These are phyloP conservation scores for Ottelia alismoides DNA, from an alignment of 106 monocot species.

Conservation along the genomic window DNA sequence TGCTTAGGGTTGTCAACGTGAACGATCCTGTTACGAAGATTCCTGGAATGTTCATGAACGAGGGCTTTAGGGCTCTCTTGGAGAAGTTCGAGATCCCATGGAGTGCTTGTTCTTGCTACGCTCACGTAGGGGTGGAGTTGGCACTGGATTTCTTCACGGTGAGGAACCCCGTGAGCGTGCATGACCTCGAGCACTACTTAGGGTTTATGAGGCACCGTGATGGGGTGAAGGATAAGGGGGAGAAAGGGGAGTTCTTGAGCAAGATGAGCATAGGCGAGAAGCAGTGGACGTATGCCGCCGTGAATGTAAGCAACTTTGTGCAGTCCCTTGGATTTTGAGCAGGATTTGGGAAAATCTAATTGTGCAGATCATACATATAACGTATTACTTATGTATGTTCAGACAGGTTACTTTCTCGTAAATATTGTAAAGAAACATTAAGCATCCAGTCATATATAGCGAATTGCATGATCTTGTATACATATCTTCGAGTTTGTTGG, in stretches of 20 bases:
- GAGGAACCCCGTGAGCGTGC: conserved; percentile 20
- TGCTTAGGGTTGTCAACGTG: conserved; percentile 26
- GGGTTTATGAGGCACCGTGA: conserved; percentile 7
- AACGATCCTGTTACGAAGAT: conserved; percentile 33
- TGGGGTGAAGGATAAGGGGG: background rate
- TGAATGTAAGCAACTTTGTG: conserved; percentile 13
- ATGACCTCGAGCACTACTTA: conserved; percentile 21
- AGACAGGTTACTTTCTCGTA: too few species aligned
- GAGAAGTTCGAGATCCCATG: conserved; percentile 10
- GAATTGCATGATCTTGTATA: too few species aligned
- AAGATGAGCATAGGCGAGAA: background rate
- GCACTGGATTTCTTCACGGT: conserved; percentile 26
- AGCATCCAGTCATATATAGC: too few species aligned
- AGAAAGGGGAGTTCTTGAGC: background rate
- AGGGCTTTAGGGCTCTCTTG: conserved; percentile 3
- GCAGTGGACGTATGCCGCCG: conserved; percentile 19
- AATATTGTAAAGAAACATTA: too few species aligned
- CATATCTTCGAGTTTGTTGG: too few species aligned
- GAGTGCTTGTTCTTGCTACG: conserved; percentile 14
- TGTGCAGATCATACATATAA: too few species aligned
- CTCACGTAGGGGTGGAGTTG: conserved; percentile 31
- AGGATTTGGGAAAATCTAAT: too few species aligned
- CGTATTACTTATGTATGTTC: too few species aligned
- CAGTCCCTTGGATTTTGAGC: conserved; percentile 15
- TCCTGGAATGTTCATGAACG: conserved; percentile 28